These are phyloP conservation scores for Paraconiothyrium brasiliense DNA, from an alignment of 2,329 filamentous ascomycete genomes.

Conservation along the genomic window DNA sequence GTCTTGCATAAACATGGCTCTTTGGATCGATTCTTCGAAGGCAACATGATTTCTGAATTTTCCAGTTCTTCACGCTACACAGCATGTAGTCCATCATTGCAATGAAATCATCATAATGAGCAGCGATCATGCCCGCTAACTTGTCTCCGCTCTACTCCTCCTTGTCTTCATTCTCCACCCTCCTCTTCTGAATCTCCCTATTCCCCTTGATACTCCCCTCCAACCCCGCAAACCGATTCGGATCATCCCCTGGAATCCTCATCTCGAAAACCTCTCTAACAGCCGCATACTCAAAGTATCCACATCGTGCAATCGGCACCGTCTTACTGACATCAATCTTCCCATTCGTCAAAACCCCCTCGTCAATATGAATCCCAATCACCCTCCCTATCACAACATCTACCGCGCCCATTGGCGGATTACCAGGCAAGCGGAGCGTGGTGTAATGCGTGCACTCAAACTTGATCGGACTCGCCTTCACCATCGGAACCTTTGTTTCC, in stretches of 20 bases:
- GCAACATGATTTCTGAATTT: no score
- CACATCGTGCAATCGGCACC: conserved; percentile 67
- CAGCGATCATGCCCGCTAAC: background rate
- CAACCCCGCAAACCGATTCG: conserved; percentile 33
- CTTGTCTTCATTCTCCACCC: background rate
- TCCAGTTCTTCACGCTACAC: no score
- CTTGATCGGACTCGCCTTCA: conserved; percentile 63
- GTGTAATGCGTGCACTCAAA: conserved; percentile 67
- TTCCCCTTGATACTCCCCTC: conserved; percentile 42
- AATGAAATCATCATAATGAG: no score
- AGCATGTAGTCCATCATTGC: no score
- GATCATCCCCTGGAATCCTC: conserved; percentile 57
- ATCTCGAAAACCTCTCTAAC: conserved; percentile 68
- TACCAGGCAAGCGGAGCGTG: conserved; percentile 64
- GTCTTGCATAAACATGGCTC: no score
- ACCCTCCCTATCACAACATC: conserved; percentile 68
- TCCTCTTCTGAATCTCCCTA: conserved; percentile 25
- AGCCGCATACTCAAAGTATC: conserved; percentile 68
- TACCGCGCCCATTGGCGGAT: conserved; percentile 65
- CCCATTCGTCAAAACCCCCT: conserved; percentile 64
- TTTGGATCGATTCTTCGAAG: no score
- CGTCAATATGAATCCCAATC: conserved; percentile 66
- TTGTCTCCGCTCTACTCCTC: background rate
- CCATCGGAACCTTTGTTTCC: conserved; percentile 58
- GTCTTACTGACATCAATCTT: conserved; percentile 66